Evolutionary conservation across 805 yeast species (phyloP).

Genomic region (Hanseniaspora thailandica): DNA sequence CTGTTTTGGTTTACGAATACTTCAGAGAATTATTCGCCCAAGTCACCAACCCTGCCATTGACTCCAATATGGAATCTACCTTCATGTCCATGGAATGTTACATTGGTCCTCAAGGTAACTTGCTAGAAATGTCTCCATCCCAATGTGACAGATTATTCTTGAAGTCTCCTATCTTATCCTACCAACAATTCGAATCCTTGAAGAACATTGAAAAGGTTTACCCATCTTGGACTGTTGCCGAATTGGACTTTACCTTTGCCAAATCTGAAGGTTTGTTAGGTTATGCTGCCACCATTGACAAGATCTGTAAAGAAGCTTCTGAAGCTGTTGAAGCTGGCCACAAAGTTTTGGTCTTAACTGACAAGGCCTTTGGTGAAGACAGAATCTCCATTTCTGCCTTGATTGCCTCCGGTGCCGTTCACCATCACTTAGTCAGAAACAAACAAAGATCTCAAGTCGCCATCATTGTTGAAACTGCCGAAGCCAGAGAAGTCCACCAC

Average conservation of each 20-base stretch:
- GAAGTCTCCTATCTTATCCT: conserved; percentile 69
- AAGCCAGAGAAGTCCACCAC: conserved; percentile 95
- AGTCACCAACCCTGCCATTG: conserved; percentile 97
- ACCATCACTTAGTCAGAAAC: conserved; percentile 88
- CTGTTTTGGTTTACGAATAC: conserved; percentile 80
- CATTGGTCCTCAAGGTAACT: conserved; percentile 92
- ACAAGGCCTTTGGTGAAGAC: conserved; percentile 45
- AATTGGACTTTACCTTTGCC: conserved; percentile 78
- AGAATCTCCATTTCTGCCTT: conserved; percentile 76
- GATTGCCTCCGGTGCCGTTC: conserved; percentile 93
- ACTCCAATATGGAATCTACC: conserved; percentile 90
- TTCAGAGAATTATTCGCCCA: conserved; percentile 95
- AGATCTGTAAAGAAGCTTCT: conserved; percentile 77
- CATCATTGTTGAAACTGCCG: conserved; percentile 81
- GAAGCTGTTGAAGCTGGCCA: conserved; percentile 66
- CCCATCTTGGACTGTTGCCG: conserved; percentile 76
- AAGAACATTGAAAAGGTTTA: conserved; percentile 58
- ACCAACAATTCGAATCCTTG: conserved; percentile 64
- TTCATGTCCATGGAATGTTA: conserved; percentile 96
- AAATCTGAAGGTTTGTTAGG: conserved; percentile 77
- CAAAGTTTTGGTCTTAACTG: conserved; percentile 68
- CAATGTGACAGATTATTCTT: conserved; percentile 84
- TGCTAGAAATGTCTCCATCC: conserved; percentile 79
- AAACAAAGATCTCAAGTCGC: conserved; percentile 96
- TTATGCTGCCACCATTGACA: conserved; percentile 70